These are phyloP conservation scores for Sphagnum tenellum DNA, from an alignment of 225 moss, liverwort and hornwort genomes.

Conservation along the genomic window DNA sequence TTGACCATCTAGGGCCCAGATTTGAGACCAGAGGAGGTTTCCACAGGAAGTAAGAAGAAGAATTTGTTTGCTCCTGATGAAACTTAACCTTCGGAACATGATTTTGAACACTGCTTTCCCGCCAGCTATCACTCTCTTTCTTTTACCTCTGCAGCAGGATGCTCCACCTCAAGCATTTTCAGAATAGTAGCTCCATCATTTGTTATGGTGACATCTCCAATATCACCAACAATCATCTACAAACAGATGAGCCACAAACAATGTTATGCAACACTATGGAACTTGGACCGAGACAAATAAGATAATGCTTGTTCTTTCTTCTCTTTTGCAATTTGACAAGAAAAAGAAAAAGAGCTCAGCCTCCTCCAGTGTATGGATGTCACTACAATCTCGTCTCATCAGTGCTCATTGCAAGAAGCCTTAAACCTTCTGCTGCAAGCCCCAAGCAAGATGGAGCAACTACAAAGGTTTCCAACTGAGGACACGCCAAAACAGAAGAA, in stretches of 20 bases:
- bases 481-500: not conserved
- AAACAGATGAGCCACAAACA: not conserved
- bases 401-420: too few species aligned
- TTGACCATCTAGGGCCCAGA: too few species aligned
- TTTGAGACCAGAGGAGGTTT: too few species aligned
- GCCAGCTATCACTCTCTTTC: not conserved
- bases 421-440: too few species aligned
- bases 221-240: slow-evolving; percentile 89
- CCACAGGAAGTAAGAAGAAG: too few species aligned
- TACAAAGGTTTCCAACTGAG: too few species aligned
- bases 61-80: not conserved
- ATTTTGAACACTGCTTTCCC: too few species aligned
- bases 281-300: too few species aligned
- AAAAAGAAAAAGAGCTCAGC: not conserved
- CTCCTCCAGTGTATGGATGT: too few species aligned
- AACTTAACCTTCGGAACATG: not conserved
- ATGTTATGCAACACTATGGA: too few species aligned
- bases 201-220: slow-evolving; percentile 77
- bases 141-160: slow-evolving; percentile 74
- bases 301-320: too few species aligned
- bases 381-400: too few species aligned
- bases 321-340: not conserved
- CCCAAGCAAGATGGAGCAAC: not conserved
- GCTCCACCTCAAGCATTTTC: slow-evolving; percentile 82
- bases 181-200: slow-evolving; percentile 84